Evolutionary conservation across 1,284 basidiomycete genomes (phyloP), one percentile per base, ranked within the genome.

Genomic region (Rhodofomes roseus): DNA sequence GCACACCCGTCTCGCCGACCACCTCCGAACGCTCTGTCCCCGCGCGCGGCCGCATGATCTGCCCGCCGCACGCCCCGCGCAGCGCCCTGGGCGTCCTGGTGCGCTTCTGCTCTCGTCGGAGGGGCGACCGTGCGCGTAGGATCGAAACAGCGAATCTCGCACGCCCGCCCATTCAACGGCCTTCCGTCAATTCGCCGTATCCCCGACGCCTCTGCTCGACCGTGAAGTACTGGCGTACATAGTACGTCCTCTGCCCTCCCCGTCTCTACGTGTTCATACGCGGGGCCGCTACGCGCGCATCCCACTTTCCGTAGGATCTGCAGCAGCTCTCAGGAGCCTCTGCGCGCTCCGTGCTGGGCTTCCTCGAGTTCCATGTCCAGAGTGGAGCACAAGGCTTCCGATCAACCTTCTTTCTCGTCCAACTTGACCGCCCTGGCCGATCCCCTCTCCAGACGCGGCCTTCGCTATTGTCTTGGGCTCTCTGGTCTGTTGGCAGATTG

Each of bases 11-110:
- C 55, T 53, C 31, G 29, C 48, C 56, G 50, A 53, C 27, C 56
- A 58, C 37, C 8, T 43, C 56, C 56, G 56, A 58, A 51, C 40
- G n/a, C 50, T 51, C 37, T 53, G n/a, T 18, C 56, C 23, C 46
- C 25, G 50, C 29, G 39, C 22, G 4, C 39, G 25, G 7, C 56
- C 29, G 55, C 56, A 53, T 58, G 56, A 58, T 58, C 56, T 53
- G 40, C 51, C 9, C 37, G 29, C 43, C 44, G 25, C 43, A 43
- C 43, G 34, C 20, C 20, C 31, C 9, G 3, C 34, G 9, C 36
- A 22, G 56, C 46, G 56, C 56, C 25, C 56, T n/a, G n/a, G 12
- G 36, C n/a, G 25, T 27, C 7, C 11, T 3, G 31, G 7, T 25
- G n/a, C 56, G 7, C 29, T 16, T 31, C 22, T 23, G 27, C 23